phyloP scores from a whole-genome alignment of 306 rosid species.

The Dalbergia cultrata region DNA sequence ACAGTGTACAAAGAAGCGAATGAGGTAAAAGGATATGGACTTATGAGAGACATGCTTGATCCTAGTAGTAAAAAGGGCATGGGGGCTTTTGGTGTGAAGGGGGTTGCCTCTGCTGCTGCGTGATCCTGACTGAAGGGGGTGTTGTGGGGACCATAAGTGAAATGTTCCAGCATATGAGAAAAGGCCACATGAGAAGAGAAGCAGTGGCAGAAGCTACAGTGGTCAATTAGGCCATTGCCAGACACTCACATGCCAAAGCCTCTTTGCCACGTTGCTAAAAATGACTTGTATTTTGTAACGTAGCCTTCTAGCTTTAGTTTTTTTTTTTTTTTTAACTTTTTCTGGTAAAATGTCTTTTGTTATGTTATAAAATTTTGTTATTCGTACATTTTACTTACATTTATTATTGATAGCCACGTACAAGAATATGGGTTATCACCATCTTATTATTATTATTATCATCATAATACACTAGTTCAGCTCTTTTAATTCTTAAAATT shows the following conservation, averaged over 20 bases:
- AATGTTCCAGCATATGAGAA: slow-evolving; percentile 22
- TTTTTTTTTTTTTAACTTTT: neutral
- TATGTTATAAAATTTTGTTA: too few species aligned
- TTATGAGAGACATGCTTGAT: slow-evolving; percentile 34
- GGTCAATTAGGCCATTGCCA: slow-evolving; percentile 22
- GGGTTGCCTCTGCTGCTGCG: neutral
- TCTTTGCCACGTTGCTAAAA: slow-evolving; percentile 9
- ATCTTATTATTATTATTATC: too few species aligned
- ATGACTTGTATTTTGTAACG: neutral
- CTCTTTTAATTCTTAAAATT: too few species aligned
- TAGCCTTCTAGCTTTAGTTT: neutral
- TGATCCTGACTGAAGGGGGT: slow-evolving; percentile 27
- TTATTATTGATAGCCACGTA: too few species aligned
- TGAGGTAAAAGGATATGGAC: slow-evolving; percentile 28
- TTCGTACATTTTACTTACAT: too few species aligned
- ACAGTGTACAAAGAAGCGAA: slow-evolving; percentile 8
- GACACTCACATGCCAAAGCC: slow-evolving; percentile 53
- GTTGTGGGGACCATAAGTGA: slow-evolving; percentile 46
- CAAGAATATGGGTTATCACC: too few species aligned
- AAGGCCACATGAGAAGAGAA: slow-evolving; percentile 39
- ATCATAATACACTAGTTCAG: too few species aligned
- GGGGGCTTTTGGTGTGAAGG: slow-evolving; percentile 9
- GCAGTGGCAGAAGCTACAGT: neutral
- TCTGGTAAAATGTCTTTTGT: neutral
- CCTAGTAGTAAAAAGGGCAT: neutral